Base-by-base conservation (phyloP, 2,329 filamentous ascomycete genomes). In the Colletotrichum plurivorum region DNA sequence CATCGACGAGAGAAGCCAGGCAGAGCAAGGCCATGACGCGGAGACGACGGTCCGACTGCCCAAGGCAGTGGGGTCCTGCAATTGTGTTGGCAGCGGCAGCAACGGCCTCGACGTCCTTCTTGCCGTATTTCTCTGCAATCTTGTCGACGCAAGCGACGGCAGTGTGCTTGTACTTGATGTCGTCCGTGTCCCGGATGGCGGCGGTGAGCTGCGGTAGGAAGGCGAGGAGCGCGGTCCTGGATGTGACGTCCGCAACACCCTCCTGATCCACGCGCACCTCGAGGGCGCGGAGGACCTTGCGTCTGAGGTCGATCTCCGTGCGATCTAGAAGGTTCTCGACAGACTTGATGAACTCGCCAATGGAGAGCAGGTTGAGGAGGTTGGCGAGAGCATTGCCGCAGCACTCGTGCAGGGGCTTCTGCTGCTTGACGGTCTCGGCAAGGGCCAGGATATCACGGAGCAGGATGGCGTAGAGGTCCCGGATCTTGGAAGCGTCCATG, bases 101-200 rank as follows among this genome's bases (percentile, higher is more conserved):
- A 52, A 97, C 92, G 52, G 90, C 91, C 73, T 92, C 89, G 1
- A 92, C 86, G 75, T 97, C 93, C 78, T 95, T 97, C 84, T 96
- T 97, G 73, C 96, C 97, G 78, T 97, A 98, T 78, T 95, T 95
- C 81, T 98, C 95, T 2, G 93, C 89, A 71, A 99, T 97, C 79
- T 94, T 93, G 81, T 98, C 95, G 52, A 98, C 92, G 74, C 95
- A 98, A 43, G 91, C 90, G 71, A 99, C 91, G 1, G 95, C 93
- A 12, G 93, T 94, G 75, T 94, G 92, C 81, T 95, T 94, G 78
- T 96, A 92, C 31, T 90, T 86, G 61, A 92, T 88, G 73, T 96
- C 91, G 39, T 87, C 84, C 7, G 93, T 92, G 57, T 92, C 88
- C 63, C 91, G 85, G 68, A 99, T 89, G 53, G 97, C 93, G 20